Conservation (phyloP, 495 filamentous ascomycete genomes). For the Cladorrhinum samala region DNA sequence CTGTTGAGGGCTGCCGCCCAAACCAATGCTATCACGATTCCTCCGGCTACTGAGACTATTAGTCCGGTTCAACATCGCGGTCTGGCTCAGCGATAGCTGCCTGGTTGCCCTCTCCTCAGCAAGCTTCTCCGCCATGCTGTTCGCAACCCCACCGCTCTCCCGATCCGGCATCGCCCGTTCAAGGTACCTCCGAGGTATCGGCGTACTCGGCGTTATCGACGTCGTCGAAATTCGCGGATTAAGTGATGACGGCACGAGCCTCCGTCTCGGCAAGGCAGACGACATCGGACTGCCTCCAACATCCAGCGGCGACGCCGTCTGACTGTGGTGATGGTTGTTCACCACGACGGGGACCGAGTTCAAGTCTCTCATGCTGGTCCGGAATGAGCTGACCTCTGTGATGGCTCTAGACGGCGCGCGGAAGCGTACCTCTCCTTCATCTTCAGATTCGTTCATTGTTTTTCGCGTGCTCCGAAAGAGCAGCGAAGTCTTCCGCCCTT, state of each 20-base stretch:
- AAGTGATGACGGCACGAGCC: conserved; percentile 33
- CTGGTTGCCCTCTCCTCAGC: conserved; percentile 38
- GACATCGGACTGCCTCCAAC: conserved; percentile 19
- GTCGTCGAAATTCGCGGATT: conserved; percentile 29
- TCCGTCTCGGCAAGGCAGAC: conserved; percentile 39
- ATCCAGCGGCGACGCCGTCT: conserved; percentile 25
- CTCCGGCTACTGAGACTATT: conserved; percentile 35
- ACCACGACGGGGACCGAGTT: background rate
- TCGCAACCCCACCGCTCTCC: conserved; percentile 18
- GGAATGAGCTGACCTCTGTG: conserved; percentile 47
- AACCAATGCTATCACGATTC: conserved; percentile 25
- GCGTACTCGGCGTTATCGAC: conserved; percentile 18
- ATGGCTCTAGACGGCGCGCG: conserved; percentile 50
- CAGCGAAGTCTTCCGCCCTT: conserved; percentile 36
- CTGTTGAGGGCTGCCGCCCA: background rate
- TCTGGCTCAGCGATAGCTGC: conserved; percentile 35
- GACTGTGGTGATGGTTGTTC: conserved; percentile 20
- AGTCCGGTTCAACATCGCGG: conserved; percentile 34
- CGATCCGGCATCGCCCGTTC: conserved; percentile 39
- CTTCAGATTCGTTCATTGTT: conserved; percentile 33
- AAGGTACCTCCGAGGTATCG: conserved; percentile 37
- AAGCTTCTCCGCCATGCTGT: conserved; percentile 29
- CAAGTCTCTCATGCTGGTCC: conserved; percentile 29
- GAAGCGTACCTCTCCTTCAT: conserved; percentile 43
- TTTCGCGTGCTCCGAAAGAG: conserved; percentile 35